phyloP scores from a whole-genome alignment of 2,329 filamentous ascomycete genomes.

The Colletotrichum filicis region DNA sequence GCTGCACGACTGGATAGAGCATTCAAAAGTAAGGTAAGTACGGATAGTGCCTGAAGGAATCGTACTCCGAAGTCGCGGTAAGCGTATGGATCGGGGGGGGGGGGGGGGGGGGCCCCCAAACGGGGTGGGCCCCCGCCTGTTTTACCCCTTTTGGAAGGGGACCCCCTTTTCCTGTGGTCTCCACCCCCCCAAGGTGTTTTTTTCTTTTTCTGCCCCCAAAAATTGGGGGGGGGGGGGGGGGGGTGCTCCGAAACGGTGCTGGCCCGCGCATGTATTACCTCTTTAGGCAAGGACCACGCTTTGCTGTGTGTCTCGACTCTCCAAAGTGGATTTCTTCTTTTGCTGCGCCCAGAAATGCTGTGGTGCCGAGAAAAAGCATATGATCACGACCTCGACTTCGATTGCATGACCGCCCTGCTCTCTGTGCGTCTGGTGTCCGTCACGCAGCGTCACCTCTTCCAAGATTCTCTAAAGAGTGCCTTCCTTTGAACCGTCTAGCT shows the following conservation, averaged over 20 bases:
- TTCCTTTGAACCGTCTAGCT: neutral
- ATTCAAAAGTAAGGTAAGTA: too few species aligned
- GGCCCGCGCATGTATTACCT: constrained; percentile 29
- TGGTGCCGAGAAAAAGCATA: constrained; percentile 6
- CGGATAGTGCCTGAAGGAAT: too few species aligned
- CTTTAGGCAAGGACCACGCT: constrained; percentile 19
- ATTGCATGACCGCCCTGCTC: neutral
- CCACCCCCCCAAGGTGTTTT: too few species aligned
- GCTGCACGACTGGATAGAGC: too few species aligned
- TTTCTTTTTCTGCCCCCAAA: too few species aligned
- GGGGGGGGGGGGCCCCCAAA: neutral
- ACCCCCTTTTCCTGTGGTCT: too few species aligned
- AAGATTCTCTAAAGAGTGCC: too few species aligned
- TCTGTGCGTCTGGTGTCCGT: neutral
- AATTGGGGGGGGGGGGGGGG: constrained; percentile 6
- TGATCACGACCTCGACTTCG: neutral
- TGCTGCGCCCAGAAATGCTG: neutral
- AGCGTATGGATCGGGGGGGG: constrained; percentile 8
- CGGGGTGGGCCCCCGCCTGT: too few species aligned
- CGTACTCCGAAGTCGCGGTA: neutral
- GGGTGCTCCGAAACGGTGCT: constrained; percentile 25
- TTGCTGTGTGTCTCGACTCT: neutral
- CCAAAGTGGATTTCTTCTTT: neutral
- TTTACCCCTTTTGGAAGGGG: too few species aligned
- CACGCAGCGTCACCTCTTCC: neutral